Base-by-base conservation (phyloP, 2,329 filamentous ascomycete species). In the Clonostachys rosea region DNA sequence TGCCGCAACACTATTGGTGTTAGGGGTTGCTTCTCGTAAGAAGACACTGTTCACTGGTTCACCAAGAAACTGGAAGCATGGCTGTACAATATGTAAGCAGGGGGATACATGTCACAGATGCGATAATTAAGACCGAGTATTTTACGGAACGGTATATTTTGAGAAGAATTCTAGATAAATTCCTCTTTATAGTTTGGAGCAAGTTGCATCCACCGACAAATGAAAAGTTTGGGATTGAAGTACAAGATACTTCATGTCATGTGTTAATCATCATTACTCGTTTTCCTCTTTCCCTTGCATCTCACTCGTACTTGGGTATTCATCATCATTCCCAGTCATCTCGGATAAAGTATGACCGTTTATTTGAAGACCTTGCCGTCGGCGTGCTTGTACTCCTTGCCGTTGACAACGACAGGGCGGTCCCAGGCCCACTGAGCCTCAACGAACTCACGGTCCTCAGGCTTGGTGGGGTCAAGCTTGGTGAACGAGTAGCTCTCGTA, bases 301-400 rank as follows among this genome's bases (percentile, higher is more conserved):
- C 24, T 49, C 47, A 42, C 47, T 49, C 48, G 14, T 18, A 16
- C 42, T 40, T 47, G 20, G 20, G 45, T 47, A 35, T 46, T 30
- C 34, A 24, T 30, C 34, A 11, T 34, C 39, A 33, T 33, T 35
- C 49, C 54, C 56, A 49, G 58, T 50, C 64, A 59, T 58, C 62
- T 56, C 63, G 36, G 52, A 61, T 50, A 57, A 58, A 58, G 64
- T 56, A 63, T 61, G 16, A 34, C 40, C 51, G 58, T 64, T 82
- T 96, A 97, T 83, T 97, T 97, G 88, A 96, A 97, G 70, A 97
- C 91, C 84, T 97, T 96, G 69, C 94, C 94, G 64, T 90, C 86
- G 65, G 87, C 87, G 77, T 87, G 89, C 69, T 83, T 75, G 76
- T 91, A 95, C 66, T 86, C 81, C 87, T 97, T 96, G 78, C 87